Conservation (phyloP, 108 stramenopile species). For the Thalassiosira profunda region DNA sequence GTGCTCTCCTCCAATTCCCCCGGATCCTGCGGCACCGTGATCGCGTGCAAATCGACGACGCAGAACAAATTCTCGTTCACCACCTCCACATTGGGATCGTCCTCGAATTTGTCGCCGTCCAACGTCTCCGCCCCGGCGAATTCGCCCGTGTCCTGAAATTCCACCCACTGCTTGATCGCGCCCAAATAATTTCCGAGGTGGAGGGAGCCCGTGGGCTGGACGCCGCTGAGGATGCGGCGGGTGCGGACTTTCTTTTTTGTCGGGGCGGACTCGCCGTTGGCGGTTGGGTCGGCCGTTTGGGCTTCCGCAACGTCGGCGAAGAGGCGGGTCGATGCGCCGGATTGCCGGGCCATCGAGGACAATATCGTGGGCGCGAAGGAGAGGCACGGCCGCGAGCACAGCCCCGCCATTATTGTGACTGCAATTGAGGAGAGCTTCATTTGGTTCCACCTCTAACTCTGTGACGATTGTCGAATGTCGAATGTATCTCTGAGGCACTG, state of each 20-base stretch:
- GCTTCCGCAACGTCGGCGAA: slow-evolving; percentile 11
- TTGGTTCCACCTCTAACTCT: neutral
- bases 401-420: slow-evolving; percentile 6
- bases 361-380: slow-evolving; percentile 5
- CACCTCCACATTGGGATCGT: slow-evolving; percentile 22
- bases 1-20: slow-evolving; percentile 84
- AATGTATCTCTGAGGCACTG: too few species aligned
- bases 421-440: neutral
- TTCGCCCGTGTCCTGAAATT: slow-evolving; percentile 86
- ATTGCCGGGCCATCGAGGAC: neutral
- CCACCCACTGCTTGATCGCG: slow-evolving; percentile 98
- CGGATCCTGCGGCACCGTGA: slow-evolving; percentile 98
- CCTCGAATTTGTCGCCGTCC: slow-evolving; percentile 48
- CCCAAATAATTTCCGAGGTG: slow-evolving; percentile 99
- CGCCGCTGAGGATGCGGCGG: slow-evolving; percentile 92
- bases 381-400: slow-evolving; percentile 13
- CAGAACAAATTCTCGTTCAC: slow-evolving; percentile 96
- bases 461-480: too few species aligned
- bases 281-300: neutral
- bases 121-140: slow-evolving; percentile 49
- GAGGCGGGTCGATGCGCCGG: neutral
- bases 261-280: neutral
- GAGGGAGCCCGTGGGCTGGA: slow-evolving; percentile 98
- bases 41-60: slow-evolving; percentile 99
- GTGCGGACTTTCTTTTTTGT: slow-evolving; percentile 44